Evolutionary conservation across 495 filamentous ascomycete species (phyloP), one percentile per base, ranked within the genome.

Genomic region (Podospora pseudopauciseta): DNA sequence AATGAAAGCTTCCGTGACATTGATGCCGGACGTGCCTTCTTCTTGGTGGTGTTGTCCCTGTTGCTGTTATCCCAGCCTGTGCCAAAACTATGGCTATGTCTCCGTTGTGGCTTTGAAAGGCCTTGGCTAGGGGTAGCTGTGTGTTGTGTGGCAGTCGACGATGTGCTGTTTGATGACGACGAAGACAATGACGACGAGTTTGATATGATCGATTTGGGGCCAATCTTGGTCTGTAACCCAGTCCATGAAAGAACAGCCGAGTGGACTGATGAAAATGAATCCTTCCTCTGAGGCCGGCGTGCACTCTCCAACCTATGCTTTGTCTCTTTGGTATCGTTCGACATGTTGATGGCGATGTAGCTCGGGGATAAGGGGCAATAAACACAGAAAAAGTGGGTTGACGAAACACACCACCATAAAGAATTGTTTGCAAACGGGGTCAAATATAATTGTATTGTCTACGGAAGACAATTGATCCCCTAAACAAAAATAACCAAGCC

Each of bases 1-100:
- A 77, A 70, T 13, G 73, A 77, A 26, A 70, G 70, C 64, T 63
- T 69, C 65, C 75, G 74, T 68, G 71, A 68, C 28, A 73, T 68
- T 68, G 75, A 77, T 59, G 63, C 70, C 68, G 58, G 72, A 75
- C 74, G 75, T 75, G 74, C 72, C 75, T 75, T 77, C 69, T 72
- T 72, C 65, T 77, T 75, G 34, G 54, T 30, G 54, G 68, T 69
- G 59, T 74, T 74, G 61, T 26, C 53, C 39, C 15, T 49, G 39
- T 11, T 49, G 39, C 13, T 49, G 39, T 11, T 49, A 49, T 49
- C 39, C 39, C 39, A 49, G 1, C 39, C 15, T 11, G 9, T 16
- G 56, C 68, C 69, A 65, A 63, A n/a, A 63, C 72, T 70, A 28
- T 74, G 70, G 69, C 75, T 77, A 72, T 76, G 71, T 59, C 75